Evolutionary conservation across 352 stramenopile genomes (phyloP).

Genomic region (Pythium vanterpoolii): DNA sequence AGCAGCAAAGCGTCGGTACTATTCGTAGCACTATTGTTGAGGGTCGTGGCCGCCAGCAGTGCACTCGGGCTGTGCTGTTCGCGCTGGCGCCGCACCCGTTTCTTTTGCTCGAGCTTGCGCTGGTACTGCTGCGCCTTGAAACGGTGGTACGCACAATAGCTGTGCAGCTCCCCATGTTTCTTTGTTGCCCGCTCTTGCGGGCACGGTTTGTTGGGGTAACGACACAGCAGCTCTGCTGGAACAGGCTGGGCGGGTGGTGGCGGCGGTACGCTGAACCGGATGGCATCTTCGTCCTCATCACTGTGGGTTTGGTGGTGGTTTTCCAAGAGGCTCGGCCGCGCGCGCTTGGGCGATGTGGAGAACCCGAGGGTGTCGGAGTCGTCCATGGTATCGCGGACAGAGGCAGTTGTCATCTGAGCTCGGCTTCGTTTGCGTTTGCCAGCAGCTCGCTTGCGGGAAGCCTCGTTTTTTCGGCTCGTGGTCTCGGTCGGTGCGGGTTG

Average conservation of each 20-base stretch:
- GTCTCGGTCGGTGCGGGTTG: background rate
- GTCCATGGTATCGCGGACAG: constrained; percentile 6
- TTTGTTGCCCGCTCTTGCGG: constrained; percentile 42
- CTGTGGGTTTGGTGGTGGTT: constrained; percentile 2
- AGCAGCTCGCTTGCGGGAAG: background rate
- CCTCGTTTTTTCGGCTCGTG: background rate
- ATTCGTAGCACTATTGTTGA: constrained; percentile 2
- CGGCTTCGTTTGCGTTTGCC: constrained; percentile 17
- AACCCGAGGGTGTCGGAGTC: background rate
- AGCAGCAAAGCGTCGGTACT: background rate
- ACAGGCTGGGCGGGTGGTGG: constrained; percentile 15
- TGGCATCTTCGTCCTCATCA: constrained; percentile 12
- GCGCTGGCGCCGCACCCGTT: constrained; percentile 34
- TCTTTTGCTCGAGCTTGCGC: constrained; percentile 33
- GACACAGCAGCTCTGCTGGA: constrained; percentile 47
- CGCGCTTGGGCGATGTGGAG: constrained; percentile 1
- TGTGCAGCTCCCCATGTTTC: constrained; percentile 50
- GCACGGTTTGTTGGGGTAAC: constrained; percentile 51
- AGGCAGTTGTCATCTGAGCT: constrained; percentile 6
- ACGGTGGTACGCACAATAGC: constrained; percentile 52
- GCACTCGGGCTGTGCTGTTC: constrained; percentile 7
- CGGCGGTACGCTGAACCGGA: constrained; percentile 7
- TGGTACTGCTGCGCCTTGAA: constrained; percentile 45
- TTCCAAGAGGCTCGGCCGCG: constrained; percentile 2
- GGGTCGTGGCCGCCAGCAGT: constrained; percentile 21